phyloP scores from a whole-genome alignment of 2,329 filamentous ascomycete genomes.

The Emergomyces orientalis region DNA sequence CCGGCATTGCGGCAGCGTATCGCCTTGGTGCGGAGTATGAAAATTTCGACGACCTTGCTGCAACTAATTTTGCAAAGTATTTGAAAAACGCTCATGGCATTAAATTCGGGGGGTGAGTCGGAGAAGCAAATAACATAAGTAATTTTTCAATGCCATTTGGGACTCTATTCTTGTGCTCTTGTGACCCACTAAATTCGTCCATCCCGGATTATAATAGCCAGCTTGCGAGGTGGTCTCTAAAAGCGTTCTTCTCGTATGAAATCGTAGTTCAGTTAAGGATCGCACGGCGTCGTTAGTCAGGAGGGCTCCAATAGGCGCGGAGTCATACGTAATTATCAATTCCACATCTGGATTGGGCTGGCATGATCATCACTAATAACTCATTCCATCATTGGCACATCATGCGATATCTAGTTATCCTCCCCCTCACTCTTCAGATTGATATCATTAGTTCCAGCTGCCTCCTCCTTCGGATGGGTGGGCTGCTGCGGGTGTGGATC shows the following conservation, averaged over 20 bases:
- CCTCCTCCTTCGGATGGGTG: neutral
- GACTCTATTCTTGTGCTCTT: neutral
- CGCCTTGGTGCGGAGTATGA: constrained; percentile 56
- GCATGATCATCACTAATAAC: neutral
- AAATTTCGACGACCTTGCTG: constrained; percentile 25
- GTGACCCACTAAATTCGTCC: neutral
- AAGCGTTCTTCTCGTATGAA: neutral
- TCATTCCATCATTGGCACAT: neutral
- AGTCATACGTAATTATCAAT: neutral
- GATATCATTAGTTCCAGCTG: neutral
- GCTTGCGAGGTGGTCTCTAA: neutral
- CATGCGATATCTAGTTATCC: neutral
- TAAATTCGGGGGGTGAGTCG: constrained; percentile 2
- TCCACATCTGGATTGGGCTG: too few relatives aligned
- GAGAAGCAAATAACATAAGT: neutral
- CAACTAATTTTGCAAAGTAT: constrained; percentile 28
- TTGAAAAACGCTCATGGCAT: constrained; percentile 16
- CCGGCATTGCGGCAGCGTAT: constrained; percentile 61
- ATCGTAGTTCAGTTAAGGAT: neutral
- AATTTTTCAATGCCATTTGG: neutral
- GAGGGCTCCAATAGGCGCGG: neutral
- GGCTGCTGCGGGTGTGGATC: constrained; percentile 15
- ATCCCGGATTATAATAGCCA: neutral
- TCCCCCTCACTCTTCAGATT: constrained; percentile 1
- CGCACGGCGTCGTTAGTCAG: neutral